Base-by-base conservation (phyloP, 2,329 filamentous ascomycete genomes). In the Fusarium sp. region DNA sequence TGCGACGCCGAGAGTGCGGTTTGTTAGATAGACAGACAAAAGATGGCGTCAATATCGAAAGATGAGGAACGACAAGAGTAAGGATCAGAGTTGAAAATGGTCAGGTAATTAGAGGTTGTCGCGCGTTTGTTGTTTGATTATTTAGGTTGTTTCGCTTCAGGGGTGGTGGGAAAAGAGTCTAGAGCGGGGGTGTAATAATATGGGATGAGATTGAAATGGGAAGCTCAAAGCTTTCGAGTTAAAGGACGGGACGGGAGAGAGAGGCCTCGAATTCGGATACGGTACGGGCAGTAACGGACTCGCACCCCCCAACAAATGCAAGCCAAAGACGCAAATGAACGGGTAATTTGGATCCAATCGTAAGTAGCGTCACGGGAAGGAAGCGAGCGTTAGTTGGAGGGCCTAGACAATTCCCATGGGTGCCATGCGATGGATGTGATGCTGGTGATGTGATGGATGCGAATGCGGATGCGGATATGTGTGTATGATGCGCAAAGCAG, bases 101-200 rank as follows among this genome's bases (percentile, higher is more conserved):
- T 60, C 56, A 44, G 55, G 71, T 73, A 73, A 73, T 74, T 73
- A 65, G 71, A 64, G 62, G 65, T 74, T 60, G 69, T 62, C 53
- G 63, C 58, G 68, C 31, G 31, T 33, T 62, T 64, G 61, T 57
- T 69, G 62, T 46, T 46, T 46, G 42, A 46, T 46, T 46, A 14
- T 46, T 46, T 46, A 46, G 42, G 59, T 60, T n/a, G 53, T 51
- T 10, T 49, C 63, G 65, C 58, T 72, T 74, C 72, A 74, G 72
- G 72, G 72, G 72, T 75, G 69, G 66, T 51, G n/a, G 22, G 62
- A 65, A 62, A 66, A 72, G 67, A 44, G 46, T 72, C 69, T 46
- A 55, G 71, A 74, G 72, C 69, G 72, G 72, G 72, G 69, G 72
- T 74, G 72, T 64, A 70, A 58, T 75, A 70, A 53, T n/a, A 51